phyloP scores from a whole-genome alignment of 805 yeast species.

The Cyberlindnera nakhonratchasimensis region DNA sequence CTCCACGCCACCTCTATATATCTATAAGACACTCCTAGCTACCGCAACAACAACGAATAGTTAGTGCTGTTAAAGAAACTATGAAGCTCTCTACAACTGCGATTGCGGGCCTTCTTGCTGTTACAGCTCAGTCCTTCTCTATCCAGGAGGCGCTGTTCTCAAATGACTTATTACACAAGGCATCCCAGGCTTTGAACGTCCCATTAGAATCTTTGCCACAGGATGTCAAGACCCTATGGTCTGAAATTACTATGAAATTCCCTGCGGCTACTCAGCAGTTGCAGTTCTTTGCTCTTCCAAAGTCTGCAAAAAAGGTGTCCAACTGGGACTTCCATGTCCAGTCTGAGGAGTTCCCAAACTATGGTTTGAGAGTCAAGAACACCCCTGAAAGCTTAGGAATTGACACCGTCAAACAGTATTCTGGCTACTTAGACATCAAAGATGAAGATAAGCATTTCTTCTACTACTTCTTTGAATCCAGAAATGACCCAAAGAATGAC shows the following conservation, averaged over 20 bases:
- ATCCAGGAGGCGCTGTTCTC: slow-evolving; percentile 32
- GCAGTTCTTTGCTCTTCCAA: slow-evolving; percentile 49
- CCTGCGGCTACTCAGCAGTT: slow-evolving; percentile 53
- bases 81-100: slow-evolving; percentile 28
- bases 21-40: too few species aligned
- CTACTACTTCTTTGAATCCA: slow-evolving; percentile 80
- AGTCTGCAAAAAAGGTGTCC: slow-evolving; percentile 31
- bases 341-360: slow-evolving; percentile 39
- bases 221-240: slow-evolving; percentile 53
- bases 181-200: slow-evolving; percentile 48
- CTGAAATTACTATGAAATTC: slow-evolving; percentile 56
- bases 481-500: slow-evolving; percentile 83
- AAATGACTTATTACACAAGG: slow-evolving; percentile 41
- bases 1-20: too few species aligned
- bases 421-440: slow-evolving; percentile 81
- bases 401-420: slow-evolving; percentile 75
- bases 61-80: background rate
- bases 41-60: background rate
- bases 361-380: slow-evolving; percentile 57
- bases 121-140: slow-evolving; percentile 28
- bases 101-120: slow-evolving; percentile 15
- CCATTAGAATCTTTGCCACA: slow-evolving; percentile 46
- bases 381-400: slow-evolving; percentile 68
- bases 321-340: slow-evolving; percentile 40
- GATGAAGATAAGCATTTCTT: slow-evolving; percentile 87